A percentile compares a stretch with the other conserved stretches of the same genome.
These are phyloP conservation scores for Auriculariales sp. DNA, from an alignment of 768 basidiomycete genomes.

Conservation along the genomic window DNA sequence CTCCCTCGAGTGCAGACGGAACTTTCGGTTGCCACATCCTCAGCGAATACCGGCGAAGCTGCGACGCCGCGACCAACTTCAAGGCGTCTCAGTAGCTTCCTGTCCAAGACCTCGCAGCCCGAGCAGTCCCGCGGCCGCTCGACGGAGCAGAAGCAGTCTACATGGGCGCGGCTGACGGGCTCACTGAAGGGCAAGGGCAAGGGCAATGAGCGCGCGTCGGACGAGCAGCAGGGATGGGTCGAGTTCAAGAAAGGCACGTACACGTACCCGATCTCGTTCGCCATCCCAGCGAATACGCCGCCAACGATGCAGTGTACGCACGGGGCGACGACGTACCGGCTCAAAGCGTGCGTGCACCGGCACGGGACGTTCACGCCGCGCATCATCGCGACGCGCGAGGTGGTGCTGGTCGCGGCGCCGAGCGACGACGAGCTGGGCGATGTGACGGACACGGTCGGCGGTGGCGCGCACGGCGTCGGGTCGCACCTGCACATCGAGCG, in stretches of 20 bases:
- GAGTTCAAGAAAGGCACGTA: constrained; percentile 87
- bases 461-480: constrained; percentile 10
- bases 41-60: no score
- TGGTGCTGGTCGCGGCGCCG: constrained; percentile 60
- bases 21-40: no score
- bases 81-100: no score
- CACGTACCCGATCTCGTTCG: constrained; percentile 86
- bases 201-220: constrained; percentile 19
- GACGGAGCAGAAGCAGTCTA: constrained; percentile 17
- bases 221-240: constrained; percentile 40
- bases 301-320: constrained; percentile 62
- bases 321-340: constrained; percentile 63
- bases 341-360: constrained; percentile 72
- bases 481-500: constrained; percentile 66
- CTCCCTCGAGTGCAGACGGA: no score
- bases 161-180: constrained; percentile 25
- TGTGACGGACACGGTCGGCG: constrained; percentile 11
- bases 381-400: constrained; percentile 52
- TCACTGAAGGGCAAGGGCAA: constrained; percentile 25
- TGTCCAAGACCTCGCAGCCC: no score
- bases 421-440: constrained; percentile 81
- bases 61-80: no score
- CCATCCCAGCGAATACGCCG: constrained; percentile 65
- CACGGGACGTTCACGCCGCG: constrained; percentile 70
- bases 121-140: no score